These are phyloP conservation scores for Babesia microti DNA, from an alignment of 169 alveolate species.

Conservation along the genomic window DNA sequence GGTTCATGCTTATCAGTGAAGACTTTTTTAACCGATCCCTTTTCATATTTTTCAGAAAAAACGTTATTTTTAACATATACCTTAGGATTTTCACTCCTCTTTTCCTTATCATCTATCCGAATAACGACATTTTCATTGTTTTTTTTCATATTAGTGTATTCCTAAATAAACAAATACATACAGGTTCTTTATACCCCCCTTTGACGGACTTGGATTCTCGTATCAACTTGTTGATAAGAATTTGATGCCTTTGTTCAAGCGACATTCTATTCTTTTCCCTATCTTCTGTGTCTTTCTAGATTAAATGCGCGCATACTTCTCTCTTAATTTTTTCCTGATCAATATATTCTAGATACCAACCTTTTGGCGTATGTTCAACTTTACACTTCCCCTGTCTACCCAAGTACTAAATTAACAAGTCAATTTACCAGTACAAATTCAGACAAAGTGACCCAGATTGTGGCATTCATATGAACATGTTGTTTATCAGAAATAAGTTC, in stretches of 20 bases:
- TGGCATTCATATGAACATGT: conserved; percentile 88
- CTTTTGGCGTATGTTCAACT: conserved; percentile 81
- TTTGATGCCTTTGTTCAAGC: conserved; percentile 41
- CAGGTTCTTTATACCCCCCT: conserved; percentile 49
- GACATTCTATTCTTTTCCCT: conserved; percentile 37
- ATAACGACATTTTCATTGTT: too few relatives aligned
- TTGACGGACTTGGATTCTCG: conserved; percentile 29
- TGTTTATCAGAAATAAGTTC: conserved; percentile 78
- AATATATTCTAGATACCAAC: conserved; percentile 81
- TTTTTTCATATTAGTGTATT: too few relatives aligned
- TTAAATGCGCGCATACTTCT: conserved; percentile 12
- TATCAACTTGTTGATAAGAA: conserved; percentile 31
- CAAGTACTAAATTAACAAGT: conserved; percentile 54
- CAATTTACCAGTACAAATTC: conserved; percentile 67
- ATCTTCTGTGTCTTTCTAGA: conserved; percentile 31
- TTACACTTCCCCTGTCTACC: conserved; percentile 81
- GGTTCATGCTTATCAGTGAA: too few relatives aligned
- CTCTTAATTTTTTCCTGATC: conserved; percentile 70
- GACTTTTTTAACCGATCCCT: too few relatives aligned
- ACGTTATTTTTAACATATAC: too few relatives aligned
- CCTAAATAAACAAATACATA: too few relatives aligned
- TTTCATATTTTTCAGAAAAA: too few relatives aligned
- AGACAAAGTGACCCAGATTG: conserved; percentile 85
- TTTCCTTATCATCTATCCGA: too few relatives aligned
- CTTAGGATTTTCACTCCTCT: too few relatives aligned